A percentile compares a stretch with the other conserved stretches of the same genome.
Conservation (phyloP, 1,139 yeast genomes). For the Zygoascus hellenicus region DNA sequence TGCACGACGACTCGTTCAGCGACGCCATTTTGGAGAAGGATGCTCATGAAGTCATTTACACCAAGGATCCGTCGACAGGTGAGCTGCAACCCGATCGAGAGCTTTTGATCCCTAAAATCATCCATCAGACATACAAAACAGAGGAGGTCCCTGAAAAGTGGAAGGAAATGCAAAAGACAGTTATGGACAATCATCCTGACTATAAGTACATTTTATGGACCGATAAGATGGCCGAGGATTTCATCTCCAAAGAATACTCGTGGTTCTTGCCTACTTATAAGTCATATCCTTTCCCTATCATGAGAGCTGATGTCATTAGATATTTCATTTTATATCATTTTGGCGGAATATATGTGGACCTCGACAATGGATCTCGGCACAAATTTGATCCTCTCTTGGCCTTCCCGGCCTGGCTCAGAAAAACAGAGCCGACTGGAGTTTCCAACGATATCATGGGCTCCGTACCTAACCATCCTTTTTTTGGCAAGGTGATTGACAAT, state of each 20-base stretch:
- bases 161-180: slow-evolving; percentile 70
- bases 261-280: slow-evolving; percentile 85
- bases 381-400: slow-evolving; percentile 72
- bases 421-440: slow-evolving; percentile 85
- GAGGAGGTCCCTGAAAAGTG: slow-evolving; percentile 72
- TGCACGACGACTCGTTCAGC: slow-evolving; percentile 63
- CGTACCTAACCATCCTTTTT: slow-evolving; percentile 82
- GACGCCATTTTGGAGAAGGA: slow-evolving; percentile 60
- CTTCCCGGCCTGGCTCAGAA: slow-evolving; percentile 80
- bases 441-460: slow-evolving; percentile 93
- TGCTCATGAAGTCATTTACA: slow-evolving; percentile 33
- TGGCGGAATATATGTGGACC: slow-evolving; percentile 88
- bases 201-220: slow-evolving; percentile 85
- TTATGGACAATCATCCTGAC: slow-evolving; percentile 76
- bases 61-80: slow-evolving; percentile 13
- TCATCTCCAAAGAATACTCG: slow-evolving; percentile 69
- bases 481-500: slow-evolving; percentile 60
- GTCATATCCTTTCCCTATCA: slow-evolving; percentile 69
- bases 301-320: slow-evolving; percentile 89
- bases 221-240: slow-evolving; percentile 73
- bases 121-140: slow-evolving; percentile 88
- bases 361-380: slow-evolving; percentile 82
- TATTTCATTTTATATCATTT: slow-evolving; percentile 76
- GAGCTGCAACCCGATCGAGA: slow-evolving; percentile 18
- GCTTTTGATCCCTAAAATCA: slow-evolving; percentile 69